phyloP scores from a whole-genome alignment of 768 basidiomycete genomes.

The Lenzites betulinus region DNA sequence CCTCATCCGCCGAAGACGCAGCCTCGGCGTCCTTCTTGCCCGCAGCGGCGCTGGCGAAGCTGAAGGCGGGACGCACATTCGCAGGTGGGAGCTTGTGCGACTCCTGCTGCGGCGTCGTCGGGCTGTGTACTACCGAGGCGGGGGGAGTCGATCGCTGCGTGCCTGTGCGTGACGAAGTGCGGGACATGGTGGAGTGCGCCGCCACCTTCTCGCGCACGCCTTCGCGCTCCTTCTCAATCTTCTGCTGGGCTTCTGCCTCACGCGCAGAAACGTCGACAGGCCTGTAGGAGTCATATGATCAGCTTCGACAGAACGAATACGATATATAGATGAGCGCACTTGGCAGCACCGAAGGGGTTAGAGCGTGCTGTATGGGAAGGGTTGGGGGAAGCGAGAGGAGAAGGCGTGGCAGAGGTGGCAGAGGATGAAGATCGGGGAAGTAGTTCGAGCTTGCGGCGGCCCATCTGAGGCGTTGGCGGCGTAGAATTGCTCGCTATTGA shows the following conservation, averaged over 20 bases:
- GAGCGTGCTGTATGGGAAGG: constrained; percentile 55
- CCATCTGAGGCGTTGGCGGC: constrained; percentile 79
- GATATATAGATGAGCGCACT: constrained; percentile 42
- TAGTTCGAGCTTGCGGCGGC: constrained; percentile 81
- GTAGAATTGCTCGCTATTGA: constrained; percentile 65
- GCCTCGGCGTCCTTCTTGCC: constrained; percentile 42
- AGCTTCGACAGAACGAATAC: too few species aligned
- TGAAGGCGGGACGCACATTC: constrained; percentile 70
- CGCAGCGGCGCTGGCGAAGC: constrained; percentile 79
- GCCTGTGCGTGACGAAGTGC: constrained; percentile 41
- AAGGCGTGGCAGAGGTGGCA: constrained; percentile 63
- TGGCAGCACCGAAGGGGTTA: constrained; percentile 89
- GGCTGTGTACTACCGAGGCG: constrained; percentile 34
- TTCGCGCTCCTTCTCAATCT: constrained; percentile 66
- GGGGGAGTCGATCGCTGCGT: constrained; percentile 33
- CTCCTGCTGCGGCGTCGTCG: constrained; percentile 29
- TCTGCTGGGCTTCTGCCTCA: constrained; percentile 75
- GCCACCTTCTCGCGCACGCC: constrained; percentile 35
- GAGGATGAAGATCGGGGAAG: constrained; percentile 70
- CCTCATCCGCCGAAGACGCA: constrained; percentile 23
- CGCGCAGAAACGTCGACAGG: constrained; percentile 82
- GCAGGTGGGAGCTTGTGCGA: constrained; percentile 34
- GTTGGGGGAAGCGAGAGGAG: constrained; percentile 80
- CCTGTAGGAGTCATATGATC: constrained; percentile 37
- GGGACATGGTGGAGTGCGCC: constrained; percentile 45